A percentile compares a stretch with the other conserved stretches of the same genome.
phyloP scores from a whole-genome alignment of 2,329 filamentous ascomycete genomes.

The Arthroderma sp. region DNA sequence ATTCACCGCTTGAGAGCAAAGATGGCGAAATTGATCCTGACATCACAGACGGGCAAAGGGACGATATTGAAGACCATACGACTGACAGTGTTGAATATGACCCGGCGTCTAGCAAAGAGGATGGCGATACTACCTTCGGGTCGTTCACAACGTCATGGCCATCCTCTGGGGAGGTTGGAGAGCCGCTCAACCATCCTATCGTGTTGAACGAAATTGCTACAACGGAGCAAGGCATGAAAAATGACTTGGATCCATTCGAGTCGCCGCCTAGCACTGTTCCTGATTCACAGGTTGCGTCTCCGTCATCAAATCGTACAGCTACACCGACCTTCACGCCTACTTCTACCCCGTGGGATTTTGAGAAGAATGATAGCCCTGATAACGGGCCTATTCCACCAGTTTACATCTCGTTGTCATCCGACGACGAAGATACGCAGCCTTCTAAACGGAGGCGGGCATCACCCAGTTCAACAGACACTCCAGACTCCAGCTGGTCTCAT shows the following conservation, averaged over 20 bases:
- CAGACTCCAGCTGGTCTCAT: background rate
- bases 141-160: no score
- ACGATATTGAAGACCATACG: no score
- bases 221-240: no score
- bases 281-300: slow-evolving; percentile 7
- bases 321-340: background rate
- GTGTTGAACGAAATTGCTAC: no score
- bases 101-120: no score
- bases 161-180: no score
- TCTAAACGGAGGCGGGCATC: slow-evolving; percentile 3
- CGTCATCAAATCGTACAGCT: background rate
- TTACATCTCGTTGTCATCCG: background rate
- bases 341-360: slow-evolving; percentile 6
- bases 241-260: no score
- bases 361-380: slow-evolving; percentile 7
- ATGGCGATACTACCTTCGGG: no score
- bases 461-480: background rate
- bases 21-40: no score
- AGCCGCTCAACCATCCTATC: no score
- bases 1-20: background rate
- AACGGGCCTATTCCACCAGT: background rate
- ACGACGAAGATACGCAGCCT: background rate
- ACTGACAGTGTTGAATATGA: no score
- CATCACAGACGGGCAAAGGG: no score
- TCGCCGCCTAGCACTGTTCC: slow-evolving; percentile 10